A percentile compares a stretch with the other conserved stretches of the same genome.
These are phyloP conservation scores for Phytophthora litchii DNA, from an alignment of 352 stramenopile genomes.

Conservation along the genomic window DNA sequence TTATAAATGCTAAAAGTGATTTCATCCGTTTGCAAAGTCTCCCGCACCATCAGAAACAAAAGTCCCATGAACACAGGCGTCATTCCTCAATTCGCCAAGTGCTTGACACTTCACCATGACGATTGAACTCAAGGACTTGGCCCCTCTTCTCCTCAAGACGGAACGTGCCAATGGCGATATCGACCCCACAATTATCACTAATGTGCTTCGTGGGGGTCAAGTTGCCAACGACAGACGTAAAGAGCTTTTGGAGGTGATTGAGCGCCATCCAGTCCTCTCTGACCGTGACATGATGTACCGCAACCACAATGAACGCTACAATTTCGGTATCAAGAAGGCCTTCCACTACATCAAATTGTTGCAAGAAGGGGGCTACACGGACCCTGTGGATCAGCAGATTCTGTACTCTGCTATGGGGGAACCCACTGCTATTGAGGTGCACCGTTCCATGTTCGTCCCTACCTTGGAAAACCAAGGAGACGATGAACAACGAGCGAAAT, in stretches of 20 bases:
- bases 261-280: slow-evolving; percentile 48
- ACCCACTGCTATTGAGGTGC: slow-evolving; percentile 52
- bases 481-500: slow-evolving; percentile 62
- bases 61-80: background rate
- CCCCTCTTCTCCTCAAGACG: slow-evolving; percentile 61
- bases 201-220: slow-evolving; percentile 38
- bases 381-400: slow-evolving; percentile 41
- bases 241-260: slow-evolving; percentile 41
- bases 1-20: background rate
- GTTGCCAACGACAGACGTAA: slow-evolving; percentile 50
- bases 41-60: slow-evolving; percentile 4
- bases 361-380: slow-evolving; percentile 33
- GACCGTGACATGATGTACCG: slow-evolving; percentile 50
- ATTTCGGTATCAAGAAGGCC: slow-evolving; percentile 39
- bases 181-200: slow-evolving; percentile 38
- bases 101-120: slow-evolving; percentile 4
- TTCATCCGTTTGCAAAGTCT: background rate
- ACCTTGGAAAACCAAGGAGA: slow-evolving; percentile 73
- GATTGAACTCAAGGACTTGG: slow-evolving; percentile 65
- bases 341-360: slow-evolving; percentile 49
- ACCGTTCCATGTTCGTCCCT: slow-evolving; percentile 40
- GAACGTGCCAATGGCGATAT: slow-evolving; percentile 59
- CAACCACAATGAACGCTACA: slow-evolving; percentile 47
- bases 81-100: slow-evolving; percentile 25
- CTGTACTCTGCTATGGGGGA: slow-evolving; percentile 55